Conservation (phyloP, 345 rosid genomes). For the Salix arbutifolia region DNA sequence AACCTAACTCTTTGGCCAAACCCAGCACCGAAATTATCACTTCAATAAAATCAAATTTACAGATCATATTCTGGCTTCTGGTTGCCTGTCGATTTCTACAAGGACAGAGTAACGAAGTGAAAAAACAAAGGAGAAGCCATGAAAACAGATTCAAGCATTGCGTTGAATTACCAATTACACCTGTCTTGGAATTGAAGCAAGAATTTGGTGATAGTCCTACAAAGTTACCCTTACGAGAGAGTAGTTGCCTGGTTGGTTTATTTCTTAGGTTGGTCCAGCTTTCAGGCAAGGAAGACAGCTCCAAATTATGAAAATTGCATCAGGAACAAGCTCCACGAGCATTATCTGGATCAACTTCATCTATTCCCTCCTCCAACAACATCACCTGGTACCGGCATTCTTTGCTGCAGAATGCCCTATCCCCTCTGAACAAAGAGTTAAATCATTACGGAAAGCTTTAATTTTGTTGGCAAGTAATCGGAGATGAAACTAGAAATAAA, state of each 20-base stretch:
- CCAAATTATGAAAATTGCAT: neutral
- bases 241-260: neutral
- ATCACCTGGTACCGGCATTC: slow-evolving; percentile 79
- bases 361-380: slow-evolving; percentile 43
- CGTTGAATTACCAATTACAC: neutral
- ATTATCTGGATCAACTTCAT: slow-evolving; percentile 24
- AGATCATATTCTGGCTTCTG: neutral
- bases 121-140: neutral
- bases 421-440: slow-evolving; percentile 49
- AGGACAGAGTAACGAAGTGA: neutral
- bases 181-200: neutral
- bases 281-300: neutral
- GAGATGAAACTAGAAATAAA: neutral
- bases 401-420: slow-evolving; percentile 84
- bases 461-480: neutral
- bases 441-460: neutral
- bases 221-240: neutral
- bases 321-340: slow-evolving; percentile 19
- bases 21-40: slow-evolving; percentile 18
- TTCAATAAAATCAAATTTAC: slow-evolving; percentile 20
- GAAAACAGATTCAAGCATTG: neutral
- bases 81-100: neutral
- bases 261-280: slow-evolving; percentile 1
- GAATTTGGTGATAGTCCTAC: neutral
- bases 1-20: slow-evolving; percentile 17